Percentiles rank a stretch among this genome's conserved stretches.
Evolutionary conservation across 805 yeast genomes (phyloP).

Genomic region (Candida vartiovaarae): DNA sequence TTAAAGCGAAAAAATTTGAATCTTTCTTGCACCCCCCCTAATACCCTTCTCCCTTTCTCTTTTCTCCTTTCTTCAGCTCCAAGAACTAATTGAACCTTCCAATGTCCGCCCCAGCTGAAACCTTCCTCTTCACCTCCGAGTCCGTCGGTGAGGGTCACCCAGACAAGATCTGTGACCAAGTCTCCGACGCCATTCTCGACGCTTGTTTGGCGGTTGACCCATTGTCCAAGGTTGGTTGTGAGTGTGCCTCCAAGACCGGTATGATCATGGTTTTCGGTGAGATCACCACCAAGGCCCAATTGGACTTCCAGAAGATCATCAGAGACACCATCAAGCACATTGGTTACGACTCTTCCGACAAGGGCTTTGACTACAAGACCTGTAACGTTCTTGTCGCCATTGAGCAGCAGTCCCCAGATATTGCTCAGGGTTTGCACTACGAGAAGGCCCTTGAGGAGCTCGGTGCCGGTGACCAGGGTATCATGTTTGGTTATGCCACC

Average conservation of each 20-base stretch:
- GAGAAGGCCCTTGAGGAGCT: slow-evolving; percentile 92
- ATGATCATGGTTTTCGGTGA: slow-evolving; percentile 99
- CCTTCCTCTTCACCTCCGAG: slow-evolving; percentile 72
- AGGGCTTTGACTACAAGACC: slow-evolving; percentile 98
- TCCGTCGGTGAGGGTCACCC: slow-evolving; percentile 95
- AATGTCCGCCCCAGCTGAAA: slow-evolving; percentile 26
- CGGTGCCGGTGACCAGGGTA: slow-evolving; percentile 99
- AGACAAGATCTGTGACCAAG: slow-evolving; percentile 97
- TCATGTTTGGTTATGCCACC: slow-evolving; percentile 99
- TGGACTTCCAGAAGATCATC: slow-evolving; percentile 95
- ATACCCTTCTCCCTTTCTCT: not conserved
- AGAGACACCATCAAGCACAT: slow-evolving; percentile 98
- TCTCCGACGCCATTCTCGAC: slow-evolving; percentile 94
- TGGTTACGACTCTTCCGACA: slow-evolving; percentile 92
- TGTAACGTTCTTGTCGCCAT: slow-evolving; percentile 98
- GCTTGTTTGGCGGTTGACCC: slow-evolving; percentile 97
- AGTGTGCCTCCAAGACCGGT: slow-evolving; percentile 98
- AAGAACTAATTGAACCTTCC: not conserved
- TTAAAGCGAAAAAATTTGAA: too few species aligned
- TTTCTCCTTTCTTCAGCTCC: not conserved
- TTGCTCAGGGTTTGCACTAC: slow-evolving; percentile 98
- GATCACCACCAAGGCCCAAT: slow-evolving; percentile 91
- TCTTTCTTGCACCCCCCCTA: not conserved
- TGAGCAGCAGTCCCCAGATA: slow-evolving; percentile 99
- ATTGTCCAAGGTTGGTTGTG: slow-evolving; percentile 97